A percentile compares a stretch with the other conserved stretches of the same genome.
These are phyloP conservation scores for Epichloe aotearoae DNA, from an alignment of 2,329 filamentous ascomycete genomes.

Conservation along the genomic window DNA sequence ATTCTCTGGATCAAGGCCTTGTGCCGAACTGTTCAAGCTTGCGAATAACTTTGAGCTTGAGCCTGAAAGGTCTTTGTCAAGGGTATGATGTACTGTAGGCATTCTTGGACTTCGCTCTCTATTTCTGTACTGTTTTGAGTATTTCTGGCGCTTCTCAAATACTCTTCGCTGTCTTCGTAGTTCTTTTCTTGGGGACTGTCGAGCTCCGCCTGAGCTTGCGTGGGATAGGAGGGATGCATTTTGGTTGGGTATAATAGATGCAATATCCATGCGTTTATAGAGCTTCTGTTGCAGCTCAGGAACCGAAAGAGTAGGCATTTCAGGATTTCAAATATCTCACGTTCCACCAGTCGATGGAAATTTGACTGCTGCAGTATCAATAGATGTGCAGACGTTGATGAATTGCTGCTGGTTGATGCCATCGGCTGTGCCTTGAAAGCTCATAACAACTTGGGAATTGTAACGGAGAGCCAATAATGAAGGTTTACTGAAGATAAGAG, in stretches of 20 bases:
- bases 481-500: background rate
- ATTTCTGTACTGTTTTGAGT: conserved; percentile 8
- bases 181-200: conserved; percentile 40
- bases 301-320: conserved; percentile 15
- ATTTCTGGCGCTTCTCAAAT: conserved; percentile 39
- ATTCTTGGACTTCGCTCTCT: background rate
- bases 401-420: background rate
- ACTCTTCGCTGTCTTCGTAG: conserved; percentile 52
- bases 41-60: background rate
- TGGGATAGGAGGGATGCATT: background rate
- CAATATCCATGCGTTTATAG: conserved; percentile 24
- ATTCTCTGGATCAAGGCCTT: background rate
- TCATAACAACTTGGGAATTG: background rate
- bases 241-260: conserved; percentile 1
- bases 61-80: background rate
- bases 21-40: background rate
- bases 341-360: background rate
- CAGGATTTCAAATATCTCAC: background rate
- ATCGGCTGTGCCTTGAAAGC: background rate
- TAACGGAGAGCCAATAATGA: background rate
- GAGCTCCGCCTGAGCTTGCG: background rate
- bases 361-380: background rate
- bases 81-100: background rate
- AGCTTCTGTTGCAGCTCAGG: conserved; percentile 24
- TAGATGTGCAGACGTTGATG: background rate